Evolutionary conservation across 768 basidiomycete genomes (phyloP).

Genomic region (Mrakia gelida): DNA sequence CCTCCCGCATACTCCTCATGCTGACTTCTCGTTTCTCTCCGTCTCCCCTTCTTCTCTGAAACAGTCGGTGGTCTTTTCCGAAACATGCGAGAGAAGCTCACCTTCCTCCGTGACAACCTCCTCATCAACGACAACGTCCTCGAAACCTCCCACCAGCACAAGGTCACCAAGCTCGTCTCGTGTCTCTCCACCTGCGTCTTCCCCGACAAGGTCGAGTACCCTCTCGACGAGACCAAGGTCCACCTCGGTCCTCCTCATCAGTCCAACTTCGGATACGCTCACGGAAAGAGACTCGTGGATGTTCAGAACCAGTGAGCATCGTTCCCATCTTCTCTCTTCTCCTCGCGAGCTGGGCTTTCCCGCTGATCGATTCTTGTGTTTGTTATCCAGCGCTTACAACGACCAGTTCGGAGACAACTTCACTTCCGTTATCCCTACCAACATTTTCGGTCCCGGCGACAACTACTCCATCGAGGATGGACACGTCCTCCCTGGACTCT

Average conservation of each 20-base stretch:
- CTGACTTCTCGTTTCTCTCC: background rate
- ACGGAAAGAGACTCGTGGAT: constrained; percentile 93
- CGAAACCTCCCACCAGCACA: constrained; percentile 62
- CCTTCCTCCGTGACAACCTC: constrained; percentile 89
- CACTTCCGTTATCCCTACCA: constrained; percentile 94
- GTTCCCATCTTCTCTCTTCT: background rate
- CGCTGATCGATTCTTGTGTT: too few relatives aligned
- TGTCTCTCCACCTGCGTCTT: constrained; percentile 97
- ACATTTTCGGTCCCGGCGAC: constrained; percentile 83
- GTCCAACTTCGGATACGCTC: constrained; percentile 91
- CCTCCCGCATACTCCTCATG: background rate
- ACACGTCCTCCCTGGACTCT: constrained; percentile 89
- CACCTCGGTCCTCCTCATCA: constrained; percentile 88
- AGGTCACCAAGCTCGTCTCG: constrained; percentile 75
- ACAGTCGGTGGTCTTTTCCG: constrained; percentile 89
- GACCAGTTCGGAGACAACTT: constrained; percentile 93
- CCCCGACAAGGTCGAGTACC: constrained; percentile 90
- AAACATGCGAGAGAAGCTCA: constrained; percentile 93
- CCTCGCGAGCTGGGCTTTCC: background rate
- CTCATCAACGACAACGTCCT: constrained; percentile 94
- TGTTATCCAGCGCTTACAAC: constrained; percentile 63
- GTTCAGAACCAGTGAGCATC: constrained; percentile 84
- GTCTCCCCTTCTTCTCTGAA: background rate
- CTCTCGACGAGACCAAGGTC: constrained; percentile 86
- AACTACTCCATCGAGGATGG: constrained; percentile 89